Conservation (phyloP, 192 early-diverging fungal genomes). For the Phycomyces blakesleeanus region DNA sequence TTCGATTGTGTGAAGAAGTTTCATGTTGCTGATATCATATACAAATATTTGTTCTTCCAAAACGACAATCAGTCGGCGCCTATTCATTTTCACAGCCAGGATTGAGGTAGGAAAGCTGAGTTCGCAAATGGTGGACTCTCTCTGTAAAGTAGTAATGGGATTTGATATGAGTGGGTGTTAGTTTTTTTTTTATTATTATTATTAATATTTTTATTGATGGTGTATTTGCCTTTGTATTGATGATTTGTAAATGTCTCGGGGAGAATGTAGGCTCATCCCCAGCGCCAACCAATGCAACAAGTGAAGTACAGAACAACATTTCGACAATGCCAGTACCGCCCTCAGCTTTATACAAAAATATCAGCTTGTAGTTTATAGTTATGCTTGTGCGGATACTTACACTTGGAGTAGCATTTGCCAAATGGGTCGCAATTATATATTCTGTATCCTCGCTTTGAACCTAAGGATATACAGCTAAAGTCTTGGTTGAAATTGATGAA, state of each 20-base stretch:
- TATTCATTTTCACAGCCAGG: constrained; percentile 91
- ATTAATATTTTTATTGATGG: background rate
- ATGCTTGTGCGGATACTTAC: constrained; percentile 45
- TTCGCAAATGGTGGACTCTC: constrained; percentile 95
- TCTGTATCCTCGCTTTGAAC: constrained; percentile 77
- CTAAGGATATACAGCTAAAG: constrained; percentile 85
- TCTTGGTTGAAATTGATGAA: constrained; percentile 85
- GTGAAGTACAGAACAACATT: constrained; percentile 94
- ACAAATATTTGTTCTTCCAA: constrained; percentile 94
- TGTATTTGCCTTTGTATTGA: constrained; percentile 84
- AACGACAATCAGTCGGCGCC: constrained; percentile 86
- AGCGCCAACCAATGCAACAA: constrained; percentile 92
- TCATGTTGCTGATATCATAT: constrained; percentile 99
- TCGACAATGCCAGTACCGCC: constrained; percentile 90
- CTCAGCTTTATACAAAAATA: constrained; percentile 47
- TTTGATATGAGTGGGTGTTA: too few relatives aligned
- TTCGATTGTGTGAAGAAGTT: constrained; percentile 90
- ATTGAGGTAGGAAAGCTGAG: constrained; percentile 89
- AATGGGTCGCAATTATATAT: constrained; percentile 98
- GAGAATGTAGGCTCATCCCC: constrained; percentile 84
- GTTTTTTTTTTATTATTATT: too few relatives aligned
- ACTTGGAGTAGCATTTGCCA: constrained; percentile 85
- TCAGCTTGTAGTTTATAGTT: background rate
- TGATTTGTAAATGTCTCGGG: constrained; percentile 85
- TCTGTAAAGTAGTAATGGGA: constrained; percentile 34